Percentiles rank a stretch among this genome's conserved stretches.
phyloP scores from a whole-genome alignment of 441 rosid species.

The Populus tomentosa region DNA sequence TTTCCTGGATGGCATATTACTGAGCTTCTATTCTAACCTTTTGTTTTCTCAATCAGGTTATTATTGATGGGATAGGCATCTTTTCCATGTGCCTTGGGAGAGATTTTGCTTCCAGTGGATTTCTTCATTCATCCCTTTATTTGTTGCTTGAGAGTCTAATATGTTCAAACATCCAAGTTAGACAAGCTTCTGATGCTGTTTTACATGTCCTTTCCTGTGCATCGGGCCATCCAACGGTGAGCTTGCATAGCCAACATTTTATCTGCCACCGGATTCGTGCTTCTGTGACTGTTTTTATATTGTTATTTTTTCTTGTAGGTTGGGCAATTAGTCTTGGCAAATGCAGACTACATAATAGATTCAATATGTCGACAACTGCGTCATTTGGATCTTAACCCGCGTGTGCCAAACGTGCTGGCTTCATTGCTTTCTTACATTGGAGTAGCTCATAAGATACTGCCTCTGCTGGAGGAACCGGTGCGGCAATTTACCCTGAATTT shows the following conservation, averaged over 20 bases:
- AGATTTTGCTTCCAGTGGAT: slow-evolving; percentile 77
- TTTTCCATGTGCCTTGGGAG: slow-evolving; percentile 71
- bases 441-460: slow-evolving; percentile 72
- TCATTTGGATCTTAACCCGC: slow-evolving; percentile 88
- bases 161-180: slow-evolving; percentile 66
- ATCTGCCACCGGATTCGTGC: slow-evolving; percentile 4
- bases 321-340: slow-evolving; percentile 81
- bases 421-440: slow-evolving; percentile 95
- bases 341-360: slow-evolving; percentile 90
- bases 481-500: slow-evolving; percentile 13
- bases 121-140: slow-evolving; percentile 88
- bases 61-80: slow-evolving; percentile 82
- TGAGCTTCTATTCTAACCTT: slow-evolving; percentile 10
- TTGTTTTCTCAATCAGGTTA: slow-evolving; percentile 44
- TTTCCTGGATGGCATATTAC: neutral
- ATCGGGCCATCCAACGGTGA: slow-evolving; percentile 65
- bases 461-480: slow-evolving; percentile 95
- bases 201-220: slow-evolving; percentile 61
- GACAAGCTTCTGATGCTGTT: slow-evolving; percentile 75
- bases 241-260: slow-evolving; percentile 19
- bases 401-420: slow-evolving; percentile 91
- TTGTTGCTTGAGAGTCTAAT: slow-evolving; percentile 82
- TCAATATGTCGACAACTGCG: slow-evolving; percentile 87
- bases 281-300: slow-evolving; percentile 12
- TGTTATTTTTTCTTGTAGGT: slow-evolving; percentile 45